Percentiles rank a stretch among this genome's conserved stretches.
Evolutionary conservation across 179 eudicot genomes (phyloP).

Genomic region (Drosera spatulata): DNA sequence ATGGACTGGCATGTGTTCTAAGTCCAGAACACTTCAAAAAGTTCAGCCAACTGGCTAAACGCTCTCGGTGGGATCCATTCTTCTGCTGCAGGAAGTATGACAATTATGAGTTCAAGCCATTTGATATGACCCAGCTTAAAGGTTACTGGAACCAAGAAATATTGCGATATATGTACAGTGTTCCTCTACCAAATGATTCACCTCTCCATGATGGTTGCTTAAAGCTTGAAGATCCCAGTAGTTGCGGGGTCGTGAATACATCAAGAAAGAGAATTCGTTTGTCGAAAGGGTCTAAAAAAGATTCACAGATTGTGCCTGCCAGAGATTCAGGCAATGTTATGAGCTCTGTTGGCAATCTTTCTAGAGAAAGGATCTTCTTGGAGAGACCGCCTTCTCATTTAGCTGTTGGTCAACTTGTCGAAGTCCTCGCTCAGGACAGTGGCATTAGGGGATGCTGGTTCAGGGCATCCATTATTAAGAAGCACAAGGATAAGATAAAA

Average conservation of each 20-base stretch:
- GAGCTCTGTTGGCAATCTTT: constrained; percentile 6
- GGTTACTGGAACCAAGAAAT: constrained; percentile 74
- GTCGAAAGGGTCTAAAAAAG: constrained; percentile 20
- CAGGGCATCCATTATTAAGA: constrained; percentile 49
- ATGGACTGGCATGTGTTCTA: constrained; percentile 62
- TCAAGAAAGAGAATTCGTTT: constrained; percentile 58
- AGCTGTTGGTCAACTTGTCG: constrained; percentile 47
- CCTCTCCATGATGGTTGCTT: constrained; percentile 9
- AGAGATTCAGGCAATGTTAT: constrained; percentile 4
- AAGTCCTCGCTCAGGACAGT: constrained; percentile 87
- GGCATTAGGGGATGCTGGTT: constrained; percentile 95
- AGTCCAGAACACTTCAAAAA: constrained; percentile 61
- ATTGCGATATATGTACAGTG: constrained; percentile 19
- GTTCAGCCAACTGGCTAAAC: constrained; percentile 24
- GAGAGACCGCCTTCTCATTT: constrained; percentile 11
- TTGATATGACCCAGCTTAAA: constrained; percentile 57
- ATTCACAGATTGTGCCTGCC: constrained; percentile 8
- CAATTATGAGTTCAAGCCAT: constrained; percentile 52
- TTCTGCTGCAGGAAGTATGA: constrained; percentile 60
- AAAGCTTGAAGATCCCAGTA: constrained; percentile 8
- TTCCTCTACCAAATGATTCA: constrained; percentile 11
- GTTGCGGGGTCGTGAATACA: constrained; percentile 6
- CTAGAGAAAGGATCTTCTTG: constrained; percentile 9
- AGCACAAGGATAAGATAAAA: constrained; percentile 62
- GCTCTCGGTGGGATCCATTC: constrained; percentile 35